phyloP scores from a whole-genome alignment of 2,329 filamentous ascomycete genomes.

The Neofusicoccum sp. region DNA sequence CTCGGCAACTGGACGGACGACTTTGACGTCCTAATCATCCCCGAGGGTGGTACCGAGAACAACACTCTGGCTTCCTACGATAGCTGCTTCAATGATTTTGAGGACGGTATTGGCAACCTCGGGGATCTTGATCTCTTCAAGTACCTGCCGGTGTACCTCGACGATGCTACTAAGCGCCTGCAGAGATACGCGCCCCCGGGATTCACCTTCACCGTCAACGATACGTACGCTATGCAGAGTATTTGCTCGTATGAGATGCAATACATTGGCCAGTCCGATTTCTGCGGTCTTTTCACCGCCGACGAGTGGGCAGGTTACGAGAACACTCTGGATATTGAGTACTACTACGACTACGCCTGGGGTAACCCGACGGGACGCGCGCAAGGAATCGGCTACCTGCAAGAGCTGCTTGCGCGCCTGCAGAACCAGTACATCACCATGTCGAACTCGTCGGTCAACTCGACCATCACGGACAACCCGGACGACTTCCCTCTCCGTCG shows the following conservation, averaged over 20 bases:
- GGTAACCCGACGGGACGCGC: constrained; percentile 53
- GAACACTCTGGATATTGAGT: constrained; percentile 53
- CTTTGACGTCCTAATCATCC: constrained; percentile 51
- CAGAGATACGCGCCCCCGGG: constrained; percentile 47
- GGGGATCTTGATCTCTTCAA: constrained; percentile 44
- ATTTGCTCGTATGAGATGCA: constrained; percentile 56
- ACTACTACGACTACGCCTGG: constrained; percentile 47
- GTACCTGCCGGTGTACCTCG: constrained; percentile 49
- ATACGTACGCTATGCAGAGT: constrained; percentile 50
- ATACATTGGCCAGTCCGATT: constrained; percentile 51
- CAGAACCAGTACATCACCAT: constrained; percentile 46
- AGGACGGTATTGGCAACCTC: constrained; percentile 33
- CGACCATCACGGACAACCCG: constrained; percentile 47
- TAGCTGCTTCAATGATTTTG: constrained; percentile 46
- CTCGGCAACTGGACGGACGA: constrained; percentile 42
- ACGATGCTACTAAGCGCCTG: constrained; percentile 46
- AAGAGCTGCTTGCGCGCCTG: constrained; percentile 52
- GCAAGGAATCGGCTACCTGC: constrained; percentile 54
- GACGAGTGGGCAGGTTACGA: constrained; percentile 57
- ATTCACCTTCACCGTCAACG: constrained; percentile 50
- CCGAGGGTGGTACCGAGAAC: constrained; percentile 51
- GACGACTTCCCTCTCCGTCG: constrained; percentile 48
- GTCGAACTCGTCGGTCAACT: constrained; percentile 54
- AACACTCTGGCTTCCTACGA: constrained; percentile 52
- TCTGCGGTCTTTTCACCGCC: constrained; percentile 54